Percentiles rank a stretch among this genome's conserved stretches.
These are phyloP conservation scores for Thalassiosira allenii DNA, from an alignment of 352 stramenopile species.

Conservation along the genomic window DNA sequence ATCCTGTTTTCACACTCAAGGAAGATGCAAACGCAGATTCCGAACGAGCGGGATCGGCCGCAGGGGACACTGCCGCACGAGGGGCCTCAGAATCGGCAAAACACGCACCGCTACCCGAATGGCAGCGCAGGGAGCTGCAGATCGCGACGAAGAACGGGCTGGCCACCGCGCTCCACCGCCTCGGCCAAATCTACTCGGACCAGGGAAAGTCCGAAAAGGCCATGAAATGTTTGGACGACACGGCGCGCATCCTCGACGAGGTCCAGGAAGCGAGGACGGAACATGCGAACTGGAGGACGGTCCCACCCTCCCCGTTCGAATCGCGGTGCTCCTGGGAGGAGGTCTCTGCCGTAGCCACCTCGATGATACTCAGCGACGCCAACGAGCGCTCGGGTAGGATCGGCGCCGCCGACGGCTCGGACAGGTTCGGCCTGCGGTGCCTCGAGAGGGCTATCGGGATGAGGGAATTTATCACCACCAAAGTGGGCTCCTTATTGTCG, in stretches of 20 bases:
- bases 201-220: slow-evolving; percentile 47
- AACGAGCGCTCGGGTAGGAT: slow-evolving; percentile 63
- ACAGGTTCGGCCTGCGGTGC: slow-evolving; percentile 52
- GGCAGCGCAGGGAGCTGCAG: slow-evolving; percentile 47
- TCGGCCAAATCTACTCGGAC: slow-evolving; percentile 46
- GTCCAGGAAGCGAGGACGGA: slow-evolving; percentile 37
- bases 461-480: slow-evolving; percentile 56
- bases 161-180: slow-evolving; percentile 39
- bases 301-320: slow-evolving; percentile 20
- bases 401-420: slow-evolving; percentile 31
- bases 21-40: no score
- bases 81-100: no score
- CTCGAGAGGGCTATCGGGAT: slow-evolving; percentile 65
- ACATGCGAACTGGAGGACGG: slow-evolving; percentile 35
- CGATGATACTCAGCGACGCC: slow-evolving; percentile 59
- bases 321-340: slow-evolving; percentile 61
- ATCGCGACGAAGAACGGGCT: slow-evolving; percentile 52
- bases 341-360: slow-evolving; percentile 50
- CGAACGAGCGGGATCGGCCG: no score
- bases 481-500: slow-evolving; percentile 38
- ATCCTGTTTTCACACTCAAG: no score
- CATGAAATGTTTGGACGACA: slow-evolving; percentile 62
- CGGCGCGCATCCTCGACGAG: slow-evolving; percentile 55
- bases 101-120: not conserved
- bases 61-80: no score